Percentiles rank a stretch among this genome's conserved stretches.
These are phyloP conservation scores for Diaporthe velutina DNA, from an alignment of 2,329 filamentous ascomycete genomes.

Conservation along the genomic window DNA sequence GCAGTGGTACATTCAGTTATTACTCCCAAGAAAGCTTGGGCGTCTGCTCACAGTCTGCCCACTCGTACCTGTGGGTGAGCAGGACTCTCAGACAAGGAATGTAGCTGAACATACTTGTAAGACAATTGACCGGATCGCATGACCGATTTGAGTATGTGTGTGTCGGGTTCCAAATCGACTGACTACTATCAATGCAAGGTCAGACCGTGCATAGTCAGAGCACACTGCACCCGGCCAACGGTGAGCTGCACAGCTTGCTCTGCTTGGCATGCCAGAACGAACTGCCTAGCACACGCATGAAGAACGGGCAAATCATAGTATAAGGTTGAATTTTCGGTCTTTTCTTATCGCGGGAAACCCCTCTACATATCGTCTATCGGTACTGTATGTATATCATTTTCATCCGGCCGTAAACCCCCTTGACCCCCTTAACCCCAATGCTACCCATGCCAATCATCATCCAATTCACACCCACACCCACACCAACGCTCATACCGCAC, in stretches of 20 bases:
- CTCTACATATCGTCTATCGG: conserved; percentile 24
- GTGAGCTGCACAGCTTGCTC: not conserved
- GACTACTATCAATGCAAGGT: not conserved
- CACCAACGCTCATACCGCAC: not conserved
- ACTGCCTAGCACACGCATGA: not conserved
- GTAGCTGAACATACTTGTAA: not conserved
- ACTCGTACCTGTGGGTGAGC: not conserved
- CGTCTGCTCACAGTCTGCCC: not conserved
- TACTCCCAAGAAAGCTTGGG: not conserved
- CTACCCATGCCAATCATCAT: conserved; percentile 21
- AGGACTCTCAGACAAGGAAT: no score
- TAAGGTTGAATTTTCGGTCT: not conserved
- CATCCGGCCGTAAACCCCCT: not conserved
- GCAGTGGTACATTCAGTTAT: not conserved
- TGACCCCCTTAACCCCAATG: not conserved
- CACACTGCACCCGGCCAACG: not conserved
- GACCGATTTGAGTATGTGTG: not conserved
- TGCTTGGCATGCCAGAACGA: not conserved
- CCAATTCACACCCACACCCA: conserved; percentile 8
- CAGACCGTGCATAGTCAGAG: not conserved
- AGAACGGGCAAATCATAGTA: not conserved
- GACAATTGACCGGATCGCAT: not conserved
- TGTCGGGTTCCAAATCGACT: not conserved
- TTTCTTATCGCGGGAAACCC: conserved; percentile 1
- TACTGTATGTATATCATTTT: conserved; percentile 22